Base-by-base conservation (phyloP, 2,329 filamentous ascomycete species). In the Xylaria sp. region DNA sequence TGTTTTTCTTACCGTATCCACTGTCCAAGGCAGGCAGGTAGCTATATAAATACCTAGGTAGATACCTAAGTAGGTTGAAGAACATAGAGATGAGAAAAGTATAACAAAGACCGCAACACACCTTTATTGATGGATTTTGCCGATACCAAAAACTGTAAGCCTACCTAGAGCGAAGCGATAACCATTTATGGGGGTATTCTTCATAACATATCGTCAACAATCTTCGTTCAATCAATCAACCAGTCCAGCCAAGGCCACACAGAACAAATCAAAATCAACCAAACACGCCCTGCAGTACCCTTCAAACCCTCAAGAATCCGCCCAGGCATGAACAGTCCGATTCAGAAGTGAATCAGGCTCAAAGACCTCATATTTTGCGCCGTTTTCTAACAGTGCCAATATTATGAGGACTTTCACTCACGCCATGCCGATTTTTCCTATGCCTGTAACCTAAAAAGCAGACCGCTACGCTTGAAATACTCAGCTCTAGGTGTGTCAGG, bases 381-480 rank as follows among this genome's bases (percentile, higher is more conserved):
- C 67, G 48, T 64, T 44, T 47, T 69, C 42, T 66, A 71, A 60
- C 47, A 59, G 55, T 69, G 35, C 57, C 69, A 29, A 58, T 65
- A 47, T 58, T 68, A 44, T 57, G 35, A 59, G 57, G 51, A 37
- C 62, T 60, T 48, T 27, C n/a, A 53, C 60, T 63, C 54, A 53
- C 59, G 25, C 63, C 59, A 37, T 69, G 23, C 61, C 67, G 25
- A 63, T 47, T 68, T 68, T 68, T 68, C 64, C 54, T 27, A 54
- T 69, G 60, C 69, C 66, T 65, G 57, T 67, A 69, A 65, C 63
- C 47, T 48, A 29, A 60, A 63, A 68, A 65, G 35, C 59, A 27
- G 12, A 44, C 35, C 29, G 57, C 35, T 62, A 54, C 60, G 32
- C 40, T 63, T 59, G 47, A 53, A 37, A 48, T 16, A 13, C 32